Conservation (phyloP, 192 early-diverging fungal genomes). For the Podila epicladia region DNA sequence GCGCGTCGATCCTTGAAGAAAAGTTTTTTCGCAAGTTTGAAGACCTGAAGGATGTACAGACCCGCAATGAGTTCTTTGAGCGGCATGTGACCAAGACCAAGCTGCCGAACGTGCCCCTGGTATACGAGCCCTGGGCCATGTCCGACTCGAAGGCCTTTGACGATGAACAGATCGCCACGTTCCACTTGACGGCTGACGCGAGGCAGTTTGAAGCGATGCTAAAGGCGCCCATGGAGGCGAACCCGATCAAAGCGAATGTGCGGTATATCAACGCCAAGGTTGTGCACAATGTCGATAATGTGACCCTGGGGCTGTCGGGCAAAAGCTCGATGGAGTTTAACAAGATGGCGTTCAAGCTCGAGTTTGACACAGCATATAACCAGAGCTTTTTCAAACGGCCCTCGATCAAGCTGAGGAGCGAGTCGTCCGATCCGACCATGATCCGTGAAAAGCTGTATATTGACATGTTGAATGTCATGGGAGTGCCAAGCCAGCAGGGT, state of each 20-base stretch:
- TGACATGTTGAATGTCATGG: conserved; percentile 40
- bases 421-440: conserved; percentile 46
- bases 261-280: conserved; percentile 17
- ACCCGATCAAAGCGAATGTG: conserved; percentile 6
- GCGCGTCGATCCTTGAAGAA: background rate
- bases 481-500: conserved; percentile 33
- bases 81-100: background rate
- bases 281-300: conserved; percentile 4
- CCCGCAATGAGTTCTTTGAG: conserved; percentile 14
- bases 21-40: background rate
- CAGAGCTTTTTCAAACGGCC: conserved; percentile 25
- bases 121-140: conserved; percentile 13
- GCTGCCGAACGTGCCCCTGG: conserved; percentile 5
- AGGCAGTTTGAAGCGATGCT: background rate
- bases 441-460: conserved; percentile 50
- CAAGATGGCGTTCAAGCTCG: conserved; percentile 18
- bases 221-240: background rate
- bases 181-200: conserved; percentile 8
- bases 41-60: background rate
- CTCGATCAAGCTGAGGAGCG: conserved; percentile 36
- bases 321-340: conserved; percentile 43
- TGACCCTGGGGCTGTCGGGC: conserved; percentile 10
- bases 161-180: conserved; percentile 9
- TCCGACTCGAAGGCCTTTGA: conserved; percentile 10
- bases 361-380: background rate